Evolutionary conservation across 352 stramenopile species (phyloP).

Genomic region (Pythium monospermum): DNA sequence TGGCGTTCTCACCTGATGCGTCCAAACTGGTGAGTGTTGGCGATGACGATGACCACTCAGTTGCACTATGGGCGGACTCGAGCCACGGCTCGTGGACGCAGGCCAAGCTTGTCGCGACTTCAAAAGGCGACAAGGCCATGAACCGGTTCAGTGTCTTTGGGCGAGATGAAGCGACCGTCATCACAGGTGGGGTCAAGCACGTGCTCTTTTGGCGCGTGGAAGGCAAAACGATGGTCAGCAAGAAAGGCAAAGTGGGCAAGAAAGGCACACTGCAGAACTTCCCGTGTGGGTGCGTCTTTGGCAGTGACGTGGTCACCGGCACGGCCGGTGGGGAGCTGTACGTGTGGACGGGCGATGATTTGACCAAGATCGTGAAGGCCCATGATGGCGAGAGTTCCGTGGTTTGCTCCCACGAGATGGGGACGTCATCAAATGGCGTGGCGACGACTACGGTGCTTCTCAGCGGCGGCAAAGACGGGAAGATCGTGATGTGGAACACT

Average conservation of each 20-base stretch:
- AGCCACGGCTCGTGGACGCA: conserved; percentile 67
- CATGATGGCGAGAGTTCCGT: conserved; percentile 51
- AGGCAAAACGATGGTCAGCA: conserved; percentile 44
- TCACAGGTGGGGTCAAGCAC: conserved; percentile 66
- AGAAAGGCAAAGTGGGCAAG: conserved; percentile 61
- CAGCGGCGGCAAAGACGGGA: conserved; percentile 69
- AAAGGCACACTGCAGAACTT: conserved; percentile 50
- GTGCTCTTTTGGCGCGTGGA: conserved; percentile 64
- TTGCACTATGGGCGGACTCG: conserved; percentile 70
- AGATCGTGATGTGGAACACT: conserved; percentile 59
- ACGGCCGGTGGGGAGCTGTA: conserved; percentile 53
- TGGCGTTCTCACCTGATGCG: conserved; percentile 60
- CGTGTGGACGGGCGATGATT: conserved; percentile 47
- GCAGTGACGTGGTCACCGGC: conserved; percentile 43
- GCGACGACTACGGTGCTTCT: conserved; percentile 27
- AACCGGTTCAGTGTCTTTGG: conserved; percentile 56
- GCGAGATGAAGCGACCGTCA: conserved; percentile 24
- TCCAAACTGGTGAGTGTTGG: conserved; percentile 65
- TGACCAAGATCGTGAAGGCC: conserved; percentile 50
- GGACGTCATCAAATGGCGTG: not conserved
- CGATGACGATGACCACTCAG: conserved; percentile 76
- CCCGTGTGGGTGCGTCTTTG: conserved; percentile 39
- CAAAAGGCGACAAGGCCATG: conserved; percentile 49
- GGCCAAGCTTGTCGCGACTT: conserved; percentile 32
- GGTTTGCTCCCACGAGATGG: conserved; percentile 23